Evolutionary conservation across 1,139 yeast genomes (phyloP).

Genomic region (Pichia sp.): DNA sequence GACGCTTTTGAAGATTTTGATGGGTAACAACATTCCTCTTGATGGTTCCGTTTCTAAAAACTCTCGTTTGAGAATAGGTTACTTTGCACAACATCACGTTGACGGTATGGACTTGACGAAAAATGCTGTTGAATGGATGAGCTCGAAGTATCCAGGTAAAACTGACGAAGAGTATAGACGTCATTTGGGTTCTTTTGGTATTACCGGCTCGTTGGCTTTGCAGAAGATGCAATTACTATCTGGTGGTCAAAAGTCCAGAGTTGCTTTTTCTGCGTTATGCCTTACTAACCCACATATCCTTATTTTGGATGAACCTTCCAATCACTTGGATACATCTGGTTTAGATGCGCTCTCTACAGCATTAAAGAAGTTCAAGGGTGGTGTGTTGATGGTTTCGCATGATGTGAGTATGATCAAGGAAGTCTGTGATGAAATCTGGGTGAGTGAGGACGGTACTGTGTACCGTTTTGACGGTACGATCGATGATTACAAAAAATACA

Average conservation of each 20-base stretch:
- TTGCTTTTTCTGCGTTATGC: slow-evolving; percentile 94
- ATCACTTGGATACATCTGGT: slow-evolving; percentile 98
- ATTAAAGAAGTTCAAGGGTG: slow-evolving; percentile 81
- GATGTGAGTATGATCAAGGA: slow-evolving; percentile 85
- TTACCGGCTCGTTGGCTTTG: slow-evolving; percentile 87
- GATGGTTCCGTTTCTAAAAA: slow-evolving; percentile 73
- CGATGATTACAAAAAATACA: slow-evolving; percentile 83
- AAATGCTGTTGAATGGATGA: slow-evolving; percentile 94
- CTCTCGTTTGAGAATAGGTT: slow-evolving; percentile 86
- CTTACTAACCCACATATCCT: slow-evolving; percentile 87
- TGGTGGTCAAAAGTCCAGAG: slow-evolving; percentile 98
- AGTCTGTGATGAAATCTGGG: slow-evolving; percentile 94
- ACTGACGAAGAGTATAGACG: slow-evolving; percentile 96
- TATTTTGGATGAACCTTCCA: slow-evolving; percentile 95
- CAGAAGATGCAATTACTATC: slow-evolving; percentile 87
- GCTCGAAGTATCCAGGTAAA: slow-evolving; percentile 83
- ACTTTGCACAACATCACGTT: slow-evolving; percentile 99
- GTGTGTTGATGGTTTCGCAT: slow-evolving; percentile 95
- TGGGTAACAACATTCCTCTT: slow-evolving; percentile 68
- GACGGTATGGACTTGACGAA: slow-evolving; percentile 91
- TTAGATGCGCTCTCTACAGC: slow-evolving; percentile 93
- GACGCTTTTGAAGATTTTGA: slow-evolving; percentile 75
- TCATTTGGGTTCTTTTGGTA: slow-evolving; percentile 94
- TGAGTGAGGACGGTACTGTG: slow-evolving; percentile 79
- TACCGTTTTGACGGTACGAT: slow-evolving; percentile 77